phyloP scores from a whole-genome alignment of 2,329 filamentous ascomycete species.

The Beauveria australis region DNA sequence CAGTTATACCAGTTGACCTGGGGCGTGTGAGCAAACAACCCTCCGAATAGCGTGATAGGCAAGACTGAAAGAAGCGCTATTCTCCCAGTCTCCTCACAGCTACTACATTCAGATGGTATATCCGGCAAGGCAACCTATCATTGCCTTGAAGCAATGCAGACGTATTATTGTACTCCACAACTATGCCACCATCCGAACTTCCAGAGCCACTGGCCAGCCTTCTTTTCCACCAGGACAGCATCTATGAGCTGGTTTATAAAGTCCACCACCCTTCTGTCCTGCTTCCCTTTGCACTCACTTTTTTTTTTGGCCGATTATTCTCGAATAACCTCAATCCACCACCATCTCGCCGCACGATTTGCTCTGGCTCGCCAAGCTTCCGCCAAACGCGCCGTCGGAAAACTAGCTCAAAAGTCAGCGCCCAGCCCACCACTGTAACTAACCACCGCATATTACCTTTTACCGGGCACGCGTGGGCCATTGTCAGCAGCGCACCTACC shows the following conservation, averaged over 20 bases:
- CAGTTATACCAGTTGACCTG: too few relatives aligned
- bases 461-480: background rate
- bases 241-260: background rate
- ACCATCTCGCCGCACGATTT: background rate
- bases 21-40: too few relatives aligned
- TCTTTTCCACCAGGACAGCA: background rate
- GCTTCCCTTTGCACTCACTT: background rate
- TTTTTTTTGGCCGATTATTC: background rate
- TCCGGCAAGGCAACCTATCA: conserved; percentile 2
- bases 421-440: too few relatives aligned
- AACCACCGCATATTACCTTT: too few relatives aligned
- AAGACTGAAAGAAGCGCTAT: background rate
- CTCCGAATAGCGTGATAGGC: background rate
- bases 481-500: background rate
- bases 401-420: background rate
- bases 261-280: background rate
- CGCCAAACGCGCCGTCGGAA: background rate
- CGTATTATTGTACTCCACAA: background rate
- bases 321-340: background rate
- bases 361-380: too few relatives aligned
- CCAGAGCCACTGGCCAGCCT: background rate
- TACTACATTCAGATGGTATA: background rate
- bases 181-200: background rate
- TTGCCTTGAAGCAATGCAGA: background rate
- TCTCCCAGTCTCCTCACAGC: background rate